A percentile compares a stretch with the other conserved stretches of the same genome.
These are phyloP conservation scores for Verticillium zaregamsianum DNA, from an alignment of 2,329 filamentous ascomycete species.

Conservation along the genomic window DNA sequence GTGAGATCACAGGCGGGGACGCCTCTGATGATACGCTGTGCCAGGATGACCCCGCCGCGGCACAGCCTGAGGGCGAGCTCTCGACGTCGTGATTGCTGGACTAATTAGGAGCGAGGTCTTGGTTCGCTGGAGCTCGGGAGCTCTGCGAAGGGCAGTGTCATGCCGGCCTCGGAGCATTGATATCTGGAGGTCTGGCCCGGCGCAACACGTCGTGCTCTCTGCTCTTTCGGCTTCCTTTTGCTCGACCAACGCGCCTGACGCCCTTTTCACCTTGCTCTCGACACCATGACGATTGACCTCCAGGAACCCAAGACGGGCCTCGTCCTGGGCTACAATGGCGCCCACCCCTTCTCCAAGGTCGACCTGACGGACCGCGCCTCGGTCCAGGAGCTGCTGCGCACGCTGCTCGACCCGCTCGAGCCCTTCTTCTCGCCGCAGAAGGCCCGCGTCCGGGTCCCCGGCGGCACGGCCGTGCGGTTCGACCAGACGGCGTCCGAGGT, in stretches of 20 bases:
- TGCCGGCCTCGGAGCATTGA: neutral
- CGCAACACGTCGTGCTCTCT: neutral
- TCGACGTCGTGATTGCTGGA: constrained; percentile 1
- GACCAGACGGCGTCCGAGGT: constrained; percentile 74
- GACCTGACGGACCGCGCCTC: constrained; percentile 46
- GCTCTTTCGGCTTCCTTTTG: neutral
- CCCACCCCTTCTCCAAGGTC: constrained; percentile 53
- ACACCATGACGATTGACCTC: neutral
- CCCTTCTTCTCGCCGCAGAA: constrained; percentile 66
- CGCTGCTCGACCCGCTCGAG: constrained; percentile 66
- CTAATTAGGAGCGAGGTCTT: neutral
- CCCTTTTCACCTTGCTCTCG: neutral
- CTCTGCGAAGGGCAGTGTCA: neutral
- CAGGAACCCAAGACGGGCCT: constrained; percentile 10
- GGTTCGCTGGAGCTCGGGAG: neutral
- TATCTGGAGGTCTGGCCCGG: neutral
- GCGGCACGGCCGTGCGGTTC: constrained; percentile 70
- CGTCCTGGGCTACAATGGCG: constrained; percentile 45
- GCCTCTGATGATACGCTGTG: neutral
- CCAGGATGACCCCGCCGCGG: neutral
- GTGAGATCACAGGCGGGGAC: neutral
- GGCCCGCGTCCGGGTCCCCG: constrained; percentile 62
- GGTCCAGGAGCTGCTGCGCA: constrained; percentile 56
- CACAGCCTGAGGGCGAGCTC: neutral
- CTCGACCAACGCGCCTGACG: neutral